Percentiles rank a stretch among this genome's conserved stretches.
These are phyloP conservation scores for Dendrobium nobile DNA, from an alignment of 106 monocot species.

Conservation along the genomic window DNA sequence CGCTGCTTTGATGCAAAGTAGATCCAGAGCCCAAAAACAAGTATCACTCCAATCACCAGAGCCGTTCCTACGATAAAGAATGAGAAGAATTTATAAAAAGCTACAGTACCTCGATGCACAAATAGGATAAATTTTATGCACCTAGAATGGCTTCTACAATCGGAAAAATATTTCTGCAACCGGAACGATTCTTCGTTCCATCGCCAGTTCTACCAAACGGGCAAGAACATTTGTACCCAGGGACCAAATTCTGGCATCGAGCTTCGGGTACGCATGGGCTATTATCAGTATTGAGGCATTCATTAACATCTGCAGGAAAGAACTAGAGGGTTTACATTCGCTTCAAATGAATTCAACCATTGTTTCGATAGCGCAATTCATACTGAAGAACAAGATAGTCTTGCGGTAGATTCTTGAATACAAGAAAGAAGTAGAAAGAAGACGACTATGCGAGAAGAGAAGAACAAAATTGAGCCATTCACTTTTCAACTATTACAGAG, in stretches of 20 bases:
- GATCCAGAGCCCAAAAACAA: conserved; percentile 17
- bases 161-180: conserved; percentile 23
- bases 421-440: no score
- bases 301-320: conserved; percentile 21
- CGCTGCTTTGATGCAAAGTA: conserved; percentile 15
- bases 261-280: conserved; percentile 18
- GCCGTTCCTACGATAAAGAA: conserved; percentile 3
- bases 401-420: no score
- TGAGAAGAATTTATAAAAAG: neutral
- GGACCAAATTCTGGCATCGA: conserved; percentile 16
- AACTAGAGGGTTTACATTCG: no score
- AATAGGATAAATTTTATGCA: neutral
- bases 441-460: no score
- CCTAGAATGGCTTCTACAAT: conserved; percentile 30
- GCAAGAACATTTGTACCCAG: conserved; percentile 25
- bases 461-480: no score
- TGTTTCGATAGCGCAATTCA: neutral
- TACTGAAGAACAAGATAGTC: no score
- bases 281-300: conserved; percentile 13
- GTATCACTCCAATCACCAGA: conserved; percentile 9
- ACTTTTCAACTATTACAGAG: no score
- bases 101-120: neutral
- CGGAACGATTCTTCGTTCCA: conserved; percentile 26
- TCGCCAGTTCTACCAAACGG: conserved; percentile 34
- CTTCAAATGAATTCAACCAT: no score